Percentiles rank a stretch among this genome's conserved stretches.
Conservation (phyloP, 192 early-diverging fungal species). For the Mortierella alpina region DNA sequence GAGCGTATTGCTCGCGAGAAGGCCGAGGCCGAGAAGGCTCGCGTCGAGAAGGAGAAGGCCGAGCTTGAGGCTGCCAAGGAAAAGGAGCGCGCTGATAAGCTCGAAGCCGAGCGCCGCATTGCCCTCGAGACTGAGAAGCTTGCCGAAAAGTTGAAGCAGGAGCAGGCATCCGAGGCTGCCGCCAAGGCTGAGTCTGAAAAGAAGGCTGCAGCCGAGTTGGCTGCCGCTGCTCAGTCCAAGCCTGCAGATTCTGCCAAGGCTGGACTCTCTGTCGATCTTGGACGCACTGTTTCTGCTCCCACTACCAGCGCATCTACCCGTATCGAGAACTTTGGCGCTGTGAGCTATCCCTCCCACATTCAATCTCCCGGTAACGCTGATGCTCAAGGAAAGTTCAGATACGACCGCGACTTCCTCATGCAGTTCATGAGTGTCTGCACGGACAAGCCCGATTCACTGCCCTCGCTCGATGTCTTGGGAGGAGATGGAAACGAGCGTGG, state of each 20-base stretch:
- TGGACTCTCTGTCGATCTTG: slow-evolving; percentile 51
- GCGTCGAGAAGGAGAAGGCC: slow-evolving; percentile 25
- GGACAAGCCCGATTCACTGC: slow-evolving; percentile 68
- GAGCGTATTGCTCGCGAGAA: slow-evolving; percentile 45
- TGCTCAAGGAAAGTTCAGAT: slow-evolving; percentile 71
- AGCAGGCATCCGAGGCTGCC: slow-evolving; percentile 36
- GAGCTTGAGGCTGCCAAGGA: slow-evolving; percentile 42
- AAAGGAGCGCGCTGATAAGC: slow-evolving; percentile 23
- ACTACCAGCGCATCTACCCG: slow-evolving; percentile 52
- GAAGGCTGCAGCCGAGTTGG: background rate
- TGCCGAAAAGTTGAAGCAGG: slow-evolving; percentile 30
- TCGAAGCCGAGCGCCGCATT: slow-evolving; percentile 36
- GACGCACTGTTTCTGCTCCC: slow-evolving; percentile 57
- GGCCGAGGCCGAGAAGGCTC: slow-evolving; percentile 45
- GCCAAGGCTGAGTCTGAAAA: slow-evolving; percentile 35
- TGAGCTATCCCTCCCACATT: slow-evolving; percentile 61
- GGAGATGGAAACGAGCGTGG: slow-evolving; percentile 57
- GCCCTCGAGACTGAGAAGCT: slow-evolving; percentile 42
- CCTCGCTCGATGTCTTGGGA: slow-evolving; percentile 61
- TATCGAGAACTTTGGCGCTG: slow-evolving; percentile 59
- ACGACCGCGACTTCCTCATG: slow-evolving; percentile 82
- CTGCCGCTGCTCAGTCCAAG: slow-evolving; percentile 28
- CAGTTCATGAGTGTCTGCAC: slow-evolving; percentile 76
- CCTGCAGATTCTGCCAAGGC: slow-evolving; percentile 45
- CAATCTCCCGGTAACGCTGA: slow-evolving; percentile 67